phyloP scores from a whole-genome alignment of 2,329 filamentous ascomycete species.

The Leptosphaerulina australis region DNA sequence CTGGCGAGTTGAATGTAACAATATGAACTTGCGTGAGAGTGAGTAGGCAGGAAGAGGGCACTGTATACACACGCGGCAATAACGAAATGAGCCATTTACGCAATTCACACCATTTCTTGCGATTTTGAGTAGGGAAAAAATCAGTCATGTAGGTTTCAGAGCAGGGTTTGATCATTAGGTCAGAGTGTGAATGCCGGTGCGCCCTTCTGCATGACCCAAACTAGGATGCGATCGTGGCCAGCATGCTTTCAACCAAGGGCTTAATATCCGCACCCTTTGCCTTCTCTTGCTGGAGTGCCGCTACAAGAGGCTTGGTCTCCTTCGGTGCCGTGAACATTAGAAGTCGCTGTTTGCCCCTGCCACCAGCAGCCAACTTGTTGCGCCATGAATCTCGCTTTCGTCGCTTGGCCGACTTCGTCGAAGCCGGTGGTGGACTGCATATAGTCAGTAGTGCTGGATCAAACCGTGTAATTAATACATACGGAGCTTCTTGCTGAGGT shows the following conservation, averaged over 20 bases:
- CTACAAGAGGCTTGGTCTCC: constrained; percentile 23
- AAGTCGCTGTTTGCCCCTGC: constrained; percentile 13
- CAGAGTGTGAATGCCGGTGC: background rate
- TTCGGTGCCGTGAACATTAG: constrained; percentile 16
- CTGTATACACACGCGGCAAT: constrained; percentile 10
- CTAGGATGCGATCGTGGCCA: constrained; percentile 13
- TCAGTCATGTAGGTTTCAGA: background rate
- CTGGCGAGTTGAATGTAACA: background rate
- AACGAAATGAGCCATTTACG: background rate
- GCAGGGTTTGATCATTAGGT: background rate
- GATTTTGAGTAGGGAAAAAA: background rate
- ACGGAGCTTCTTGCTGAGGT: constrained; percentile 2
- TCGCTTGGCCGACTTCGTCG: constrained; percentile 7
- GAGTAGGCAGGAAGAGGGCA: background rate
- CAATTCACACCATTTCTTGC: background rate
- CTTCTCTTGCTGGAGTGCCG: constrained; percentile 30
- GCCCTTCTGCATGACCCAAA: background rate
- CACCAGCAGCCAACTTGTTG: constrained; percentile 13
- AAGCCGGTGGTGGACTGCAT: constrained; percentile 3
- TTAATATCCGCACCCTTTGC: constrained; percentile 33
- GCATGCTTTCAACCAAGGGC: constrained; percentile 21
- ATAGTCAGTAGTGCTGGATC: background rate
- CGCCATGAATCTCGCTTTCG: constrained; percentile 25
- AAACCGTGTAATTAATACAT: background rate
- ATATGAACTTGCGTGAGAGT: background rate